Conservation (phyloP, 2,329 filamentous ascomycete species). For the Purpureocillium lavendulum region DNA sequence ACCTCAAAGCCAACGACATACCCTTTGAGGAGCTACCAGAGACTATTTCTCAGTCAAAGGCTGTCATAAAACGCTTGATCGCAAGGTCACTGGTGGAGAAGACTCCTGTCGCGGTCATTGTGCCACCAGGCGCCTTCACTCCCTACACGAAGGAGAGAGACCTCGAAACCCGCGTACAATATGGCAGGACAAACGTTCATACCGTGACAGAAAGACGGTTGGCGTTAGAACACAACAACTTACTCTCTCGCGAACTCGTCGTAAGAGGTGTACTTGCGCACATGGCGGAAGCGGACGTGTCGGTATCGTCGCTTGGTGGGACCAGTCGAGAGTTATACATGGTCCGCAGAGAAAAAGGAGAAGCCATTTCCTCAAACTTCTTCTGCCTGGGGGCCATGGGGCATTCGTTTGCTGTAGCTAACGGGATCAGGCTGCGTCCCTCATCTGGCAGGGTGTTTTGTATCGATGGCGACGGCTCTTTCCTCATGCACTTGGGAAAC, state of each 20-base stretch:
- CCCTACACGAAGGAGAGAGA: neutral
- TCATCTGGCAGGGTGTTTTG: neutral
- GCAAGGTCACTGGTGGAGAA: neutral
- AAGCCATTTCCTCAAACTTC: neutral
- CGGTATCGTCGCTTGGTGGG: slow-evolving; percentile 3
- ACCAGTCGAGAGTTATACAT: slow-evolving; percentile 4
- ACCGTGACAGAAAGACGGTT: too few relatives aligned
- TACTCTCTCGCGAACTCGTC: neutral
- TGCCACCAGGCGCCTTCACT: slow-evolving; percentile 1
- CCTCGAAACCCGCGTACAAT: too few relatives aligned
- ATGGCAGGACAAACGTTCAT: too few relatives aligned
- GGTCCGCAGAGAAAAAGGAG: slow-evolving; percentile 1
- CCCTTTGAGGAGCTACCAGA: slow-evolving; percentile 2
- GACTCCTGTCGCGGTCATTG: slow-evolving; percentile 2
- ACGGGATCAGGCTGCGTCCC: slow-evolving; percentile 1
- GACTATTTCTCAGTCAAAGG: neutral
- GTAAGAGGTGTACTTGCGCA: neutral
- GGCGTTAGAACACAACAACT: too few relatives aligned
- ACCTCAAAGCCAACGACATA: slow-evolving; percentile 1
- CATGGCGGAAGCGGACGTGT: neutral
- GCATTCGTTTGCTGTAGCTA: slow-evolving; percentile 1
- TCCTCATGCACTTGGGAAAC: slow-evolving; percentile 4
- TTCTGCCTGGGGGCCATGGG: slow-evolving; percentile 4
- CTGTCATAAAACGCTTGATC: neutral
- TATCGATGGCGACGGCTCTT: slow-evolving; percentile 3